These are phyloP conservation scores for Ustilago trichophora DNA, from an alignment of 1,284 basidiomycete genomes.

Conservation along the genomic window DNA sequence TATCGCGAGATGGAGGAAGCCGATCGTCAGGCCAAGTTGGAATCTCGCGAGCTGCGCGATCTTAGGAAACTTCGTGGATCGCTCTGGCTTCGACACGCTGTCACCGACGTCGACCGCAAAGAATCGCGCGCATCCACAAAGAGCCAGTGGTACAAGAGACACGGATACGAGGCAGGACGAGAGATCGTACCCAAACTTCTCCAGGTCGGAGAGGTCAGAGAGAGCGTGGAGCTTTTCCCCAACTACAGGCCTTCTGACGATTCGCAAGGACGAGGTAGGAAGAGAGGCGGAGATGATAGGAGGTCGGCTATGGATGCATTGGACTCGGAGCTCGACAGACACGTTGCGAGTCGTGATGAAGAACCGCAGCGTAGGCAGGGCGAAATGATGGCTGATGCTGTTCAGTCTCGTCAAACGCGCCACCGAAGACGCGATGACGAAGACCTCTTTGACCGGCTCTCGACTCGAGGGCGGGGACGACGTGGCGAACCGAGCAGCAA, in stretches of 20 bases:
- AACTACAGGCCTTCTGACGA: constrained; percentile 16
- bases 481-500: constrained; percentile 1
- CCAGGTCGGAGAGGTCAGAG: constrained; percentile 49
- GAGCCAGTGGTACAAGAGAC: constrained; percentile 62
- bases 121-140: constrained; percentile 40
- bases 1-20: constrained; percentile 62
- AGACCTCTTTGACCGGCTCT: constrained; percentile 26
- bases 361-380: constrained; percentile 22
- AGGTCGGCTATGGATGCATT: constrained; percentile 32
- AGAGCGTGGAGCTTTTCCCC: constrained; percentile 45
- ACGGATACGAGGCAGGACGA: constrained; percentile 60
- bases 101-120: constrained; percentile 57
- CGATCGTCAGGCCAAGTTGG: constrained; percentile 26
- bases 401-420: constrained; percentile 6
- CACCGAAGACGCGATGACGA: constrained; percentile 8
- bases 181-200: constrained; percentile 62
- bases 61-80: constrained; percentile 36
- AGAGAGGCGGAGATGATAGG: background rate
- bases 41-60: constrained; percentile 25
- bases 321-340: constrained; percentile 35
- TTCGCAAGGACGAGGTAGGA: background rate
- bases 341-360: constrained; percentile 1
- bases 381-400: constrained; percentile 40
- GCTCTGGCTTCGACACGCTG: constrained; percentile 56
- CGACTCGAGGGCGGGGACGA: background rate